These are phyloP conservation scores for Medicago truncatula DNA, from an alignment of 306 rosid genomes.

Conservation along the genomic window MtrunA17r5.0-ANR NC_053042.1:6229501-6230000, in stretches of 20 bases:
- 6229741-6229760: too few species aligned
- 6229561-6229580: neutral
- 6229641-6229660: neutral
- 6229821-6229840: too few species aligned
- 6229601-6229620: slow-evolving; percentile 24
- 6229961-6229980: neutral
- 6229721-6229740: neutral
- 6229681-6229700: neutral
- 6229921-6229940: too few species aligned
- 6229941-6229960: too few species aligned
- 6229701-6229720: neutral
- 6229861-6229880: too few species aligned
- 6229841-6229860: too few species aligned
- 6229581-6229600: slow-evolving; percentile 11
- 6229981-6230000: neutral
- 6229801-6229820: too few species aligned
- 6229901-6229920: too few species aligned
- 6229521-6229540: slow-evolving; percentile 88
- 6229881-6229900: too few species aligned
- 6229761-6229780: too few species aligned
- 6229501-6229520: slow-evolving; percentile 94
- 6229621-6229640: neutral
- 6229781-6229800: too few species aligned
- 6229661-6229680: neutral
- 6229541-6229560: slow-evolving; percentile 67